Conservation (phyloP, 2,329 filamentous ascomycete genomes). For the Aspergillus fructus region DNA sequence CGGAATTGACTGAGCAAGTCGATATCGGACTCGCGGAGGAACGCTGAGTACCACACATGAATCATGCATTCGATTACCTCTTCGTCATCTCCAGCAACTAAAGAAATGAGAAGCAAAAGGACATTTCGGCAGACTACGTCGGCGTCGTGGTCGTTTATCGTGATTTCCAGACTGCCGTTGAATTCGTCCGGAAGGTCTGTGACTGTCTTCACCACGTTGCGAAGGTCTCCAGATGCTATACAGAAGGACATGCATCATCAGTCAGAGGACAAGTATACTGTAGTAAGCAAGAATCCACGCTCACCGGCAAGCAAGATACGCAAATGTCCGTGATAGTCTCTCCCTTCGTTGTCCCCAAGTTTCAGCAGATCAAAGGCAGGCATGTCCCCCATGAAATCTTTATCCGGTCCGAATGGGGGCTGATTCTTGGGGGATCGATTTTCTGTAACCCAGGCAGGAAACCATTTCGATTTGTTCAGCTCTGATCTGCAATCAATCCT, state of each 20-base stretch:
- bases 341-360: constrained; percentile 31
- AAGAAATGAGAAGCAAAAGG: constrained; percentile 40
- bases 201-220: constrained; percentile 46
- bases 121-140: constrained; percentile 41
- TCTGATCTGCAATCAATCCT: background rate
- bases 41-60: constrained; percentile 50
- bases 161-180: constrained; percentile 20
- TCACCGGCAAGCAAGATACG: constrained; percentile 38
- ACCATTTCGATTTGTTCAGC: constrained; percentile 2
- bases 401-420: constrained; percentile 6
- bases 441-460: background rate
- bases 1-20: constrained; percentile 25
- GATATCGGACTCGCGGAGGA: constrained; percentile 26
- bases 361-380: constrained; percentile 43
- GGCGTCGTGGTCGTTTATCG: constrained; percentile 44
- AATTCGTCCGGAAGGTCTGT: constrained; percentile 32
- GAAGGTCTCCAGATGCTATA: constrained; percentile 46
- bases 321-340: constrained; percentile 20
- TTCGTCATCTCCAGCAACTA: constrained; percentile 16
- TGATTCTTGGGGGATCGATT: no score
- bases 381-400: constrained; percentile 44
- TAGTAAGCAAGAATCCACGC: background rate
- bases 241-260: background rate
- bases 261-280: background rate
- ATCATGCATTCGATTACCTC: constrained; percentile 35